Evolutionary conservation across 305 asterid genomes (phyloP).

Genomic region (Solanum hybrid): DNA sequence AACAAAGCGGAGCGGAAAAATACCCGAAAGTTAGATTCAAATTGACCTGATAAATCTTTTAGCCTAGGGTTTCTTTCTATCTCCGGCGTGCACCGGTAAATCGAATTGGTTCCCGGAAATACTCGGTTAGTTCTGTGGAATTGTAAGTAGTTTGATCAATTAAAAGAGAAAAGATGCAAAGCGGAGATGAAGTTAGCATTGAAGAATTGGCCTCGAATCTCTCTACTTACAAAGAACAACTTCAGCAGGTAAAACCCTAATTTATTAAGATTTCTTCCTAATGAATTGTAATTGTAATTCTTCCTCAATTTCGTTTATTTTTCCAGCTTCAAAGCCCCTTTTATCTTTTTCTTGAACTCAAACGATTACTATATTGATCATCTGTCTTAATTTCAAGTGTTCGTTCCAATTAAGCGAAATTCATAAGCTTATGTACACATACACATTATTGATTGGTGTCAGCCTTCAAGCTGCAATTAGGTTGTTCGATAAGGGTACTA

Average conservation of each 20-base stretch:
- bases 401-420: background rate
- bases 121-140: background rate
- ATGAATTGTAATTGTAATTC: background rate
- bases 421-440: background rate
- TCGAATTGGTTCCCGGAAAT: background rate
- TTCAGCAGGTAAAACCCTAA: constrained; percentile 51
- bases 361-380: background rate
- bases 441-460: background rate
- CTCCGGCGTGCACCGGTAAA: background rate
- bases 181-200: constrained; percentile 74
- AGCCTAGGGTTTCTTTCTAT: background rate
- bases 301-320: background rate
- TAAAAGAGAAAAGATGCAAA: constrained; percentile 21
- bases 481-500: background rate
- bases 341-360: background rate
- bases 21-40: background rate
- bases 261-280: background rate
- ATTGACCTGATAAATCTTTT: background rate
- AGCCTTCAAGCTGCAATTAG: background rate
- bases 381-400: background rate
- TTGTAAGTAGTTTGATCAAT: background rate
- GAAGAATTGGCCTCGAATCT: constrained; percentile 78
- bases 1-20: background rate
- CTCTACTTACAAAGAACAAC: constrained; percentile 83
- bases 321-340: background rate